These are phyloP conservation scores for Aspergillus ustus DNA, from an alignment of 2,329 filamentous ascomycete genomes.

Conservation along the genomic window DNA sequence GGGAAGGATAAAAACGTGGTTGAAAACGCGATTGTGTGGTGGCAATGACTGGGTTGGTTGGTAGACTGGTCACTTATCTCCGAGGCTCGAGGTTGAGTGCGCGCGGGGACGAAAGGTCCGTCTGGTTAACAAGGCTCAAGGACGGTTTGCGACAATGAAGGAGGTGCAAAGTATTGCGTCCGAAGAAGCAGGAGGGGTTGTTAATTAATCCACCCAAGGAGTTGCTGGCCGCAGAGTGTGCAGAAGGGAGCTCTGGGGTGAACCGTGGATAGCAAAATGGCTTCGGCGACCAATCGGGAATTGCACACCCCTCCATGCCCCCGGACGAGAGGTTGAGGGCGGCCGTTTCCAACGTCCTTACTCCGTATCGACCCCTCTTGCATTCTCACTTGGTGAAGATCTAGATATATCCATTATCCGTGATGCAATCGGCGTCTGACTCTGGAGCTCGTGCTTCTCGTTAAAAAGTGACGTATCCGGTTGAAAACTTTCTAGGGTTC, in stretches of 20 bases:
- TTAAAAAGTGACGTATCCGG: background rate
- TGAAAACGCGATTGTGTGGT: slow-evolving; percentile 19
- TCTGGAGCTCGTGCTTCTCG: slow-evolving; percentile 2
- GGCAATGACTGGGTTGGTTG: slow-evolving; percentile 26
- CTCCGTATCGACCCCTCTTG: too few species aligned
- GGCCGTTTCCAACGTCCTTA: background rate
- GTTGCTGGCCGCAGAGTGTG: background rate
- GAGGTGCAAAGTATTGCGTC: background rate
- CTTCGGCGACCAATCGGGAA: slow-evolving; percentile 39
- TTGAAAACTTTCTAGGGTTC: background rate
- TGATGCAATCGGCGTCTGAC: slow-evolving; percentile 12
- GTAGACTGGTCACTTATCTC: slow-evolving; percentile 17
- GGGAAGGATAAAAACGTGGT: slow-evolving; percentile 9
- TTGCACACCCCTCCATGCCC: slow-evolving; percentile 42
- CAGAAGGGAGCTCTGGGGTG: background rate
- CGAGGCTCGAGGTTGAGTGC: slow-evolving; percentile 13
- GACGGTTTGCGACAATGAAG: slow-evolving; percentile 21
- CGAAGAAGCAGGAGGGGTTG: slow-evolving; percentile 3
- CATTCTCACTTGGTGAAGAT: slow-evolving; percentile 3
- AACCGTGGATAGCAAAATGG: slow-evolving; percentile 18
- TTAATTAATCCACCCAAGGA: background rate
- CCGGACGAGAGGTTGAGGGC: slow-evolving; percentile 36
- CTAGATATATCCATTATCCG: background rate
- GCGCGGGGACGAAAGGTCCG: slow-evolving; percentile 5
- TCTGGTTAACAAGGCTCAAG: slow-evolving; percentile 2